Percentiles rank a stretch among this genome's conserved stretches.
These are phyloP conservation scores for Debaryomyces subglobosus DNA, from an alignment of 1,139 yeast species.

Conservation along the genomic window DNA sequence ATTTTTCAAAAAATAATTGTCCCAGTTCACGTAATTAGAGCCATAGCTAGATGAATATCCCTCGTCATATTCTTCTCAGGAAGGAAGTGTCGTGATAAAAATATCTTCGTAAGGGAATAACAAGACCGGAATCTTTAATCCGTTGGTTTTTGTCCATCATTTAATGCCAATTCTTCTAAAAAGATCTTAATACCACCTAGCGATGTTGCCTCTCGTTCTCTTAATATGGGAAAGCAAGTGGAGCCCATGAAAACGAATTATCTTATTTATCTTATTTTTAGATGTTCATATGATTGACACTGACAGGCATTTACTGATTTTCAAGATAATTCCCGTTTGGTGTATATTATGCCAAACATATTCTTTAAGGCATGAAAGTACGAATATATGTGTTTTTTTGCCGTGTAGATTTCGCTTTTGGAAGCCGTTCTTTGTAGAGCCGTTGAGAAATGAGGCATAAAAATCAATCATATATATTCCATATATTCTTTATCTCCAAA, in stretches of 20 bases:
- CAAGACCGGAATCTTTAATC: constrained; percentile 23
- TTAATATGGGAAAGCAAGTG: background rate
- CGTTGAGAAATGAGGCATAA: constrained; percentile 4
- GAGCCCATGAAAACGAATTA: too few species aligned
- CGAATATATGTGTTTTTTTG: background rate
- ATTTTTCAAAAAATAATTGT: constrained; percentile 15
- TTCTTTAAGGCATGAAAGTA: background rate
- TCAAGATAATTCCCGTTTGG: background rate
- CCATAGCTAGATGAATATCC: constrained; percentile 9
- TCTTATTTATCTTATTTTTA: too few species aligned
- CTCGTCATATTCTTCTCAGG: constrained; percentile 17
- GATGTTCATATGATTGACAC: too few species aligned
- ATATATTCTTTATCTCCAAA: background rate
- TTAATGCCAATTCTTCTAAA: background rate
- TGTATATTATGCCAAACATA: background rate
- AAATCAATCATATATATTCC: background rate
- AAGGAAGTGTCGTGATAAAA: constrained; percentile 25
- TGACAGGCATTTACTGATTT: background rate
- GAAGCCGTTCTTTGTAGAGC: background rate
- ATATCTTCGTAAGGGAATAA: constrained; percentile 30
- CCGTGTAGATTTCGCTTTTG: background rate
- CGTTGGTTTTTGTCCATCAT: background rate
- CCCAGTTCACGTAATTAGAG: constrained; percentile 10
- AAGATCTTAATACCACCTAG: background rate
- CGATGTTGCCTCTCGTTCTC: background rate